A percentile compares a stretch with the other conserved stretches of the same genome.
Evolutionary conservation across 2,329 filamentous ascomycete species (phyloP).

Genomic region (Aspergillus sp.): DNA sequence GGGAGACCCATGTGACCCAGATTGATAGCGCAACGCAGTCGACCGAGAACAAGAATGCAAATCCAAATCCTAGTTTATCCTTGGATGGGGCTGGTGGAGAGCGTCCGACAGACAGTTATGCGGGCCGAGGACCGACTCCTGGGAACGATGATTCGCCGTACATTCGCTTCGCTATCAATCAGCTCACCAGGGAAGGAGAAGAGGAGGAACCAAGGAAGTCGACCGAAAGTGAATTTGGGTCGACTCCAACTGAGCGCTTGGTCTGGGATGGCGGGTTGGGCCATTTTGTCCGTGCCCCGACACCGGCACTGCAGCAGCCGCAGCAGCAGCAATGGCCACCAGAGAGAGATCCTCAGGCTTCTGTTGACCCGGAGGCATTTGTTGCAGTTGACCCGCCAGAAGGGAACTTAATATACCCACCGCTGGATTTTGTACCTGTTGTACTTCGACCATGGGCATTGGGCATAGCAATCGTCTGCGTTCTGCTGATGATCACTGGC

Average conservation of each 20-base stretch:
- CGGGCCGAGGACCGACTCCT: slow-evolving; percentile 60
- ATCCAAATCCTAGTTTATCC: slow-evolving; percentile 22
- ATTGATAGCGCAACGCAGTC: slow-evolving; percentile 29
- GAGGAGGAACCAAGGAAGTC: slow-evolving; percentile 56
- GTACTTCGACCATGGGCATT: slow-evolving; percentile 69
- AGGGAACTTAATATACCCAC: slow-evolving; percentile 46
- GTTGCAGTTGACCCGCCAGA: slow-evolving; percentile 48
- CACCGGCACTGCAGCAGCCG: slow-evolving; percentile 34
- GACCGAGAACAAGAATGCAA: slow-evolving; percentile 22
- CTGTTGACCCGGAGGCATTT: slow-evolving; percentile 44
- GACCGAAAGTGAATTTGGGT: slow-evolving; percentile 42
- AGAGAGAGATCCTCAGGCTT: slow-evolving; percentile 15
- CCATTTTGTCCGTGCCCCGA: slow-evolving; percentile 38
- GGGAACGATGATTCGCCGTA: slow-evolving; percentile 83
- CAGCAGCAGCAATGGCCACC: slow-evolving; percentile 24
- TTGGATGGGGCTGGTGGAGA: slow-evolving; percentile 27
- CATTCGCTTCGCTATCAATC: slow-evolving; percentile 85
- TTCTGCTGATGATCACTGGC: slow-evolving; percentile 68
- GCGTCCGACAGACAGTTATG: slow-evolving; percentile 27
- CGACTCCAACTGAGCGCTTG: slow-evolving; percentile 53
- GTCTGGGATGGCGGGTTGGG: slow-evolving; percentile 49
- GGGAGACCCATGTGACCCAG: slow-evolving; percentile 17
- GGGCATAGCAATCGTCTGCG: slow-evolving; percentile 58
- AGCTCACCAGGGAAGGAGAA: slow-evolving; percentile 74
- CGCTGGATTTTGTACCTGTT: slow-evolving; percentile 68